Percentiles rank a stretch among this genome's conserved stretches.
These are phyloP conservation scores for Gaertneriomyces semiglobifer DNA, from an alignment of 192 early-diverging fungal genomes.

Conservation along the genomic window DNA sequence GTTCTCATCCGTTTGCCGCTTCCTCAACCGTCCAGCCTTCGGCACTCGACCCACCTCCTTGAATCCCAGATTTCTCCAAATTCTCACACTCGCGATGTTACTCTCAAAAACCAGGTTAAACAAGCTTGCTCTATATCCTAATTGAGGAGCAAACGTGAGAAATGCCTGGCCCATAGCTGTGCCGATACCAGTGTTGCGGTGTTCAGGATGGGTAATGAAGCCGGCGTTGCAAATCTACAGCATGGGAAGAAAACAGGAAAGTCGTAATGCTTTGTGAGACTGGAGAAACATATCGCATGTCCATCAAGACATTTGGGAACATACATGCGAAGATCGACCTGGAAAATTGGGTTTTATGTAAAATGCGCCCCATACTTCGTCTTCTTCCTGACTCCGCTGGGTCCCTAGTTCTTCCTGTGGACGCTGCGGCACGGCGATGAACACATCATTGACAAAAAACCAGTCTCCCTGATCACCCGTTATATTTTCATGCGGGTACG, in stretches of 20 bases:
- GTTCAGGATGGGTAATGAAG: conserved; percentile 53
- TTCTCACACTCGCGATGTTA: conserved; percentile 59
- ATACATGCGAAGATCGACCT: conserved; percentile 67
- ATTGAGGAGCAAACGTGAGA: conserved; percentile 53
- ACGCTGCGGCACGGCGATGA: too few relatives aligned
- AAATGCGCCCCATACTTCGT: conserved; percentile 59
- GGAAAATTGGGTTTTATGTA: conserved; percentile 82
- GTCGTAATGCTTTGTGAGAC: not conserved
- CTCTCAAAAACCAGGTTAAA: conserved; percentile 79
- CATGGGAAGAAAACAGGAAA: not conserved
- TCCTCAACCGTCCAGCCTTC: conserved; percentile 55
- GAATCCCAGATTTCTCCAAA: conserved; percentile 69
- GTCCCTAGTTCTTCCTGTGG: too few relatives aligned
- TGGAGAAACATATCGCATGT: not conserved
- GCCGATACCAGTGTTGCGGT: conserved; percentile 58
- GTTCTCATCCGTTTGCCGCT: not conserved
- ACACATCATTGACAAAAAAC: too few relatives aligned
- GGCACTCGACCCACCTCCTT: conserved; percentile 65
- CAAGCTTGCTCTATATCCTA: conserved; percentile 70
- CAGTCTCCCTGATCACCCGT: too few relatives aligned
- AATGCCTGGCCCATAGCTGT: conserved; percentile 62
- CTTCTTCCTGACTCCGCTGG: not conserved
- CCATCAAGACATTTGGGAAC: conserved; percentile 26
- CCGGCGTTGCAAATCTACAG: conserved; percentile 69
- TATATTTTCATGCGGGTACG: too few relatives aligned